phyloP scores from a whole-genome alignment of 345 rosid species.

The Moricandia arvensis region DNA sequence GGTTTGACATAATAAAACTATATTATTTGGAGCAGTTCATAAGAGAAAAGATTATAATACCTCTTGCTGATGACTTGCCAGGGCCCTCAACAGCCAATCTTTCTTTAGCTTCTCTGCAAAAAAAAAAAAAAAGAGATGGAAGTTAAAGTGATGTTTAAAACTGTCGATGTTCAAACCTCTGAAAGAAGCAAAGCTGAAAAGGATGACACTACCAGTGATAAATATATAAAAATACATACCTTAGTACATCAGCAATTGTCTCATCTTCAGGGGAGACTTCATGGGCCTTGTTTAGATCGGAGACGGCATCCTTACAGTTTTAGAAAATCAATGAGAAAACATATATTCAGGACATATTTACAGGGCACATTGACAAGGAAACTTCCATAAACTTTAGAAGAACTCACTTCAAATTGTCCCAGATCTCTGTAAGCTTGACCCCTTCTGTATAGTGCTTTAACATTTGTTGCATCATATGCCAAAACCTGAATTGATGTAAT shows the following conservation, averaged over 20 bases:
- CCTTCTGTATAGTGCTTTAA: constrained; percentile 93
- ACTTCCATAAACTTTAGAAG: constrained; percentile 26
- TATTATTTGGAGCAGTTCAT: not conserved
- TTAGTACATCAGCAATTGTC: constrained; percentile 71
- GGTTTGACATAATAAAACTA: constrained; percentile 30
- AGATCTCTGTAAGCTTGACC: constrained; percentile 93
- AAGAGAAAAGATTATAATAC: constrained; percentile 42
- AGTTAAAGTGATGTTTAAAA: not conserved
- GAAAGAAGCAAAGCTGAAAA: not conserved
- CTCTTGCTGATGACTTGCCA: constrained; percentile 43
- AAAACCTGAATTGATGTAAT: constrained; percentile 58
- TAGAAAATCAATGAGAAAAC: constrained; percentile 16
- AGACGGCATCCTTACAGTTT: constrained; percentile 70
- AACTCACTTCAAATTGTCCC: constrained; percentile 73
- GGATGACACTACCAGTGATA: constrained; percentile 3
- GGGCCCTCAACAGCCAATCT: constrained; percentile 56
- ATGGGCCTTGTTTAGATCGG: constrained; percentile 72
- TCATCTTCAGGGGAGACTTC: constrained; percentile 88
- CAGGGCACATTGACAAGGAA: not conserved
- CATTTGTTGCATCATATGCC: constrained; percentile 71
- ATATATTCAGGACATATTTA: not conserved
- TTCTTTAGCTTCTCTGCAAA: constrained; percentile 56
- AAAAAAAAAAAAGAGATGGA: not conserved
- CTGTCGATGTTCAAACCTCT: not conserved
- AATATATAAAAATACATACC: constrained; percentile 44